Evolutionary conservation across 1,284 basidiomycete genomes (phyloP).

Genomic region (Sporisorium scitamineum): DNA sequence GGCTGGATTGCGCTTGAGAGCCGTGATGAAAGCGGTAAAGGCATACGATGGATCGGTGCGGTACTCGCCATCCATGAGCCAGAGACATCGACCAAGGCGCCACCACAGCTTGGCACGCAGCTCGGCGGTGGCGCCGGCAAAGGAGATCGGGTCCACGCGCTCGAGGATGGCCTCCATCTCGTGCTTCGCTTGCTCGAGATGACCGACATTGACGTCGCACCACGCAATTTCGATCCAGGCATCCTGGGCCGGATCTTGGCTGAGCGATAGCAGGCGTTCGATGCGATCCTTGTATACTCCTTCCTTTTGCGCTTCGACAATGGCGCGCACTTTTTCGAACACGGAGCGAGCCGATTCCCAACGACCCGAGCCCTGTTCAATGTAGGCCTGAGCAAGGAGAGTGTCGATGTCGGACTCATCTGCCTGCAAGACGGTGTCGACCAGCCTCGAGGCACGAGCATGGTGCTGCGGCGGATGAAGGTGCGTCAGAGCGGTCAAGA

Average conservation of each 20-base stretch:
- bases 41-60: conserved; percentile 57
- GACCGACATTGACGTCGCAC: conserved; percentile 79
- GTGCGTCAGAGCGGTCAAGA: conserved; percentile 83
- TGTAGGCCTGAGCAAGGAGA: conserved; percentile 81
- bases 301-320: conserved; percentile 12
- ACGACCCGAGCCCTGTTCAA: conserved; percentile 76
- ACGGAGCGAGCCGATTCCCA: conserved; percentile 79
- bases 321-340: conserved; percentile 73
- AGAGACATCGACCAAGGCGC: conserved; percentile 82
- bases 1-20: conserved; percentile 80
- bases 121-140: conserved; percentile 57
- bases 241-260: conserved; percentile 73
- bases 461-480: conserved; percentile 92
- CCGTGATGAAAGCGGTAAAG: conserved; percentile 79
- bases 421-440: conserved; percentile 78
- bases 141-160: conserved; percentile 71
- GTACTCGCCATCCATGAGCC: conserved; percentile 77
- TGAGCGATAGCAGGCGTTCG: conserved; percentile 68
- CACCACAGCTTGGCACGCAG: conserved; percentile 82
- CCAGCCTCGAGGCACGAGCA: conserved; percentile 78
- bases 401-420: conserved; percentile 77
- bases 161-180: conserved; percentile 76
- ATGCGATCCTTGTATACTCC: conserved; percentile 63
- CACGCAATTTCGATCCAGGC: conserved; percentile 87
- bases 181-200: conserved; percentile 74